Evolutionary conservation across 805 yeast species (phyloP), one percentile per base, ranked within the genome.

Genomic region (Diddensiella transvaalensis): DNA sequence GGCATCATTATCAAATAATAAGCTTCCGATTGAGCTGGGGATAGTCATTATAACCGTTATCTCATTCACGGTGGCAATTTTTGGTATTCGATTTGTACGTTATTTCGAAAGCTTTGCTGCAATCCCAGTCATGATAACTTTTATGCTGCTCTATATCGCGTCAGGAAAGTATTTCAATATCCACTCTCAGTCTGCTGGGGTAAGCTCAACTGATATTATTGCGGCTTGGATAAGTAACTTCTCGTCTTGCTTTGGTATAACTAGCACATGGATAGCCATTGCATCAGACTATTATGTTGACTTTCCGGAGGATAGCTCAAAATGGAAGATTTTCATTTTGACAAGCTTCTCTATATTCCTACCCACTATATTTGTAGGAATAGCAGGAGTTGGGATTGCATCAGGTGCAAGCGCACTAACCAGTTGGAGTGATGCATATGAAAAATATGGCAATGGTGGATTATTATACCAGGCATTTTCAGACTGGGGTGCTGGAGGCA

Each of bases 191-290:
- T 68, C 78, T 0, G 48, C 53, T 18, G 77, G 74, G 1, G 69
- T 67, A 45, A 10, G 63, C 2, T 53, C 61, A 13, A 77, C 85
- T 0, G 38, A 35, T 35, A 66, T 77, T 3, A 71, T 72, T 45
- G 95, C 95, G n/a, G 76, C 80, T 59, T 78, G 85, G 75, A 64
- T 87, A 23, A 77, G 87, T 11, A 85, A 80, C 64, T 85, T 87
- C 58, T 76, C 88, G 1, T 71, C 87, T 47, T 74, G 82, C 39
- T 86, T 85, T 60, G 81, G 95, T 23, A 81, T 84, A 41, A 87
- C 96, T 2, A 78, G 87, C 2, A 86, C 96, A 1, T 88, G 96
- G 96, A 90, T 95, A 39, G 83, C 90, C 2, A 77, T 86, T 51
- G 87, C 96, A 0, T 75, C 90, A 0, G 96, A 88, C 66, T 88